Percentiles rank a stretch among this genome's conserved stretches.
Conservation (phyloP, 495 filamentous ascomycete species). For the Cercophora samala region DNA sequence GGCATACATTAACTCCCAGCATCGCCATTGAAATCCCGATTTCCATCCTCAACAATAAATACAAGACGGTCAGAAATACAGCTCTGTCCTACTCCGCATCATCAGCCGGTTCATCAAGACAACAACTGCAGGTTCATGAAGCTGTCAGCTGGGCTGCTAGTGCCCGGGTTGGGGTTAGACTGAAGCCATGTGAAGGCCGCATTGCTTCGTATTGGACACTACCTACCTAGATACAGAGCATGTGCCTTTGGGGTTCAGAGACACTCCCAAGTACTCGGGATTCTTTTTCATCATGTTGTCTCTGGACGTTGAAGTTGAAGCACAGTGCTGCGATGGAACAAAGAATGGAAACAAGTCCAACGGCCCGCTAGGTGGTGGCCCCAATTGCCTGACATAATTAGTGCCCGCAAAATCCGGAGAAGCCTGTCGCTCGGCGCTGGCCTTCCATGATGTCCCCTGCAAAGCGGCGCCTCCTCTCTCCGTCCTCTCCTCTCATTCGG, state of each 20-base stretch:
- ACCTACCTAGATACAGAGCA: neutral
- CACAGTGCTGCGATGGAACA: constrained; percentile 1
- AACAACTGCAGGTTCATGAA: neutral
- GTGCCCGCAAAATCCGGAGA: constrained; percentile 7
- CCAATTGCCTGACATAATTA: constrained; percentile 1
- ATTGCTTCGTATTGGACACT: neutral
- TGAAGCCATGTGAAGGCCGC: neutral
- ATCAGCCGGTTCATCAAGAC: neutral
- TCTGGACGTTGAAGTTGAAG: neutral
- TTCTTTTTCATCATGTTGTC: too few species aligned
- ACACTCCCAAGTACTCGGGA: neutral
- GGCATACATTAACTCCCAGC: neutral
- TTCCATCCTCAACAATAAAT: neutral
- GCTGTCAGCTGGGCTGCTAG: neutral
- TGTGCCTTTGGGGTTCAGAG: neutral
- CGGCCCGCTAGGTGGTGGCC: neutral
- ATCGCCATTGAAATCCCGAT: neutral
- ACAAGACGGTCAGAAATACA: neutral
- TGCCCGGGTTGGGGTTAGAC: neutral
- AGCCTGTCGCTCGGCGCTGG: constrained; percentile 4
- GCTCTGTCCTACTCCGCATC: neutral
- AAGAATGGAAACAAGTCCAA: constrained; percentile 3
- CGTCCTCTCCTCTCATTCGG: constrained; percentile 3
- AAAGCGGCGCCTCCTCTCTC: neutral
- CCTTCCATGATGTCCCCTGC: neutral